Conservation (phyloP, 2,329 filamentous ascomycete genomes). For the Neofusicoccum cordaticola region DNA sequence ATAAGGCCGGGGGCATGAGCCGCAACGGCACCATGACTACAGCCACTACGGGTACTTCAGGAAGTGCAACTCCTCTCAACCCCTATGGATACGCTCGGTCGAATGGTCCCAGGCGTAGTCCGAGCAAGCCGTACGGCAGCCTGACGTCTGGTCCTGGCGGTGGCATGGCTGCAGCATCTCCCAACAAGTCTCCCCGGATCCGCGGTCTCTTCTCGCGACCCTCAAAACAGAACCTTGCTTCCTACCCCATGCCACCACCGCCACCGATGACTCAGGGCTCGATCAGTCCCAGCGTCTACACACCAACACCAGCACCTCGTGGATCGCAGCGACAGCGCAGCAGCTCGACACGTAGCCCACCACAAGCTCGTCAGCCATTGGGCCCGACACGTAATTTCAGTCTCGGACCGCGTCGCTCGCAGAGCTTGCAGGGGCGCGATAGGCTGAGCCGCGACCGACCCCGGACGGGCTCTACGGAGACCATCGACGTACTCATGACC, state of each 20-base stretch:
- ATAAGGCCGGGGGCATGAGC: constrained; percentile 25
- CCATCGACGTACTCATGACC: constrained; percentile 45
- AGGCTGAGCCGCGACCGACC: constrained; percentile 19
- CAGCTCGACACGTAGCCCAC: background rate
- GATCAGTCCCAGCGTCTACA: constrained; percentile 7
- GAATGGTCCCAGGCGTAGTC: background rate
- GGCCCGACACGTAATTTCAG: constrained; percentile 13
- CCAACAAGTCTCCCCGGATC: constrained; percentile 7
- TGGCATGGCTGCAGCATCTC: constrained; percentile 10
- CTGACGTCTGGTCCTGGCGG: constrained; percentile 8
- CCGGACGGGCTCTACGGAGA: constrained; percentile 40
- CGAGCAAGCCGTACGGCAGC: constrained; percentile 13
- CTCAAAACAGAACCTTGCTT: background rate
- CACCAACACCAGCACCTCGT: constrained; percentile 6
- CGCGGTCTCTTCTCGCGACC: background rate
- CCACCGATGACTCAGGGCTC: background rate
- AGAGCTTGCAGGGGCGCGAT: background rate
- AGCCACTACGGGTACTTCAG: background rate
- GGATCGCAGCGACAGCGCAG: background rate
- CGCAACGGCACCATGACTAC: constrained; percentile 26
- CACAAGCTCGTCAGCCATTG: background rate
- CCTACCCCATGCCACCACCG: background rate
- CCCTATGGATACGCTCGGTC: constrained; percentile 7
- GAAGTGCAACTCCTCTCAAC: constrained; percentile 4
- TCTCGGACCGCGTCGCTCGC: constrained; percentile 7